These are phyloP conservation scores for Gigaspora rosea DNA, from an alignment of 192 early-diverging fungal species.

Conservation along the genomic window DNA sequence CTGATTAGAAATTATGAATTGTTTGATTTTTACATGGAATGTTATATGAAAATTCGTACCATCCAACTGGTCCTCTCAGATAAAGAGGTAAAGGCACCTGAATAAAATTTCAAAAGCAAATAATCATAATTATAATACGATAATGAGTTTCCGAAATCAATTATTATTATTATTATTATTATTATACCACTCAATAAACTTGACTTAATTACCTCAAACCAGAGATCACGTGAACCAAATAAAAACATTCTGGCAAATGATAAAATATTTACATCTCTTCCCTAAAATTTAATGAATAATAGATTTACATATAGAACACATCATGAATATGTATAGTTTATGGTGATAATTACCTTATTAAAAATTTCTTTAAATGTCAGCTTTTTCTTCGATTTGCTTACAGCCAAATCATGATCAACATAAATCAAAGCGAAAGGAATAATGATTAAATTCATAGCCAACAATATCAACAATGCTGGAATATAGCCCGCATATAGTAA, in stretches of 20 bases:
- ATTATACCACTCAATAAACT: too few relatives aligned
- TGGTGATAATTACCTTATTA: neutral
- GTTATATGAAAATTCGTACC: neutral
- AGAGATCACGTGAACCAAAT: conserved; percentile 48
- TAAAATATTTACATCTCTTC: conserved; percentile 35
- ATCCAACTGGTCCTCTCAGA: conserved; percentile 39
- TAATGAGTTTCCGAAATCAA: too few relatives aligned
- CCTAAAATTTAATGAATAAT: neutral
- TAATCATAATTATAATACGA: too few relatives aligned
- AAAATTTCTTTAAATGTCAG: conserved; percentile 28
- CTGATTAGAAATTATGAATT: too few relatives aligned
- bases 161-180: too few relatives aligned
- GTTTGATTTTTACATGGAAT: too few relatives aligned
- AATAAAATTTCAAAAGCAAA: too few relatives aligned
- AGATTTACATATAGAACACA: neutral
- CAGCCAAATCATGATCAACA: conserved; percentile 31
- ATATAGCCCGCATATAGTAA: conserved; percentile 36
- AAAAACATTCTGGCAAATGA: conserved; percentile 52
- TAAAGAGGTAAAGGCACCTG: conserved; percentile 36
- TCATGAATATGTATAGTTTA: neutral
- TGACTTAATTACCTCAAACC: conserved; percentile 39
- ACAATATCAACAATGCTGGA: conserved; percentile 41
- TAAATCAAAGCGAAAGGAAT: conserved; percentile 25
- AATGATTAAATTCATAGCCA: conserved; percentile 33
- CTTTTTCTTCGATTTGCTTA: conserved; percentile 15